A percentile compares a stretch with the other conserved stretches of the same genome.
phyloP scores from a whole-genome alignment of 2,329 filamentous ascomycete species.

The Xylariaceae sp. region DNA sequence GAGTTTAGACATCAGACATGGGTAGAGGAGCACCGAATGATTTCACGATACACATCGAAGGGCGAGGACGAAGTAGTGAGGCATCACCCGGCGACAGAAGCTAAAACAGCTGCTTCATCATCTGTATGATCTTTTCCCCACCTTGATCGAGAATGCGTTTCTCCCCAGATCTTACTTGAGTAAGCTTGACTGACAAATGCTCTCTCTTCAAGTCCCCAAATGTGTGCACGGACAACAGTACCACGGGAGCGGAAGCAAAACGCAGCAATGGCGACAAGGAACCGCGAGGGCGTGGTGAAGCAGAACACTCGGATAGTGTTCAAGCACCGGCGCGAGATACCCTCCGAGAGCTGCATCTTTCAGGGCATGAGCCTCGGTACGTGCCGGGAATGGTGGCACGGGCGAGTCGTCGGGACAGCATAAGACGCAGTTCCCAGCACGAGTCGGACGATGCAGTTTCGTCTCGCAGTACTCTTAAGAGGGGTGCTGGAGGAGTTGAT shows the following conservation, averaged over 20 bases:
- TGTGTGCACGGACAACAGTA: no score
- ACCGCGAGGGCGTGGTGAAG: no score
- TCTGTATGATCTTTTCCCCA: no score
- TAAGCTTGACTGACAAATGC: no score
- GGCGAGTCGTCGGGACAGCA: slow-evolving; percentile 43
- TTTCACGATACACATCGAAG: slow-evolving; percentile 25
- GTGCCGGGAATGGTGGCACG: slow-evolving; percentile 66
- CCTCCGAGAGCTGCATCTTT: slow-evolving; percentile 45
- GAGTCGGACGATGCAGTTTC: slow-evolving; percentile 34
- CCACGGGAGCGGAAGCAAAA: no score
- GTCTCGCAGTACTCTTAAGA: slow-evolving; percentile 17
- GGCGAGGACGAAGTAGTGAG: slow-evolving; percentile 25
- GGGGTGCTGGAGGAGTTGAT: slow-evolving; percentile 17
- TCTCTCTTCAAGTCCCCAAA: no score
- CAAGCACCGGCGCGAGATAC: slow-evolving; percentile 36
- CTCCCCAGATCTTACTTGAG: no score
- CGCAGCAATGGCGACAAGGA: no score
- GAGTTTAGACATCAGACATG: slow-evolving; percentile 86
- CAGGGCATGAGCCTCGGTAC: slow-evolving; percentile 61
- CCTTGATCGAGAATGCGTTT: no score
- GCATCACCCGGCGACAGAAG: slow-evolving; percentile 16
- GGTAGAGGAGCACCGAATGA: slow-evolving; percentile 73
- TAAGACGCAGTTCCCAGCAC: slow-evolving; percentile 35
- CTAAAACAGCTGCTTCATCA: no score
- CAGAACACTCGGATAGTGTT: no score